Evolutionary conservation across 2,329 filamentous ascomycete species (phyloP).

Genomic region (Chaetomium globosum): DNA sequence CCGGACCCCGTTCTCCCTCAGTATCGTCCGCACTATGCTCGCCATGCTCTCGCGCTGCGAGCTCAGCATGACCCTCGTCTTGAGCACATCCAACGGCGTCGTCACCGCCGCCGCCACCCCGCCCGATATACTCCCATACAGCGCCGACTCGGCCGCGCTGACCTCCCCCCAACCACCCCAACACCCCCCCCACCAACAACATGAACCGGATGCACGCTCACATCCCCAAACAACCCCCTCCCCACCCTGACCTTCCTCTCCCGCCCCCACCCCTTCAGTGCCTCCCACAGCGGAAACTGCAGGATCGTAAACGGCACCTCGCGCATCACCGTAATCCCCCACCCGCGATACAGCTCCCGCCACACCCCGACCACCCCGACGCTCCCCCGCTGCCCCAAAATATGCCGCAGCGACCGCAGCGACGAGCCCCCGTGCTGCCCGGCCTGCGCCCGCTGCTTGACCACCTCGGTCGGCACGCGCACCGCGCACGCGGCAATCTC

Average conservation of each 20-base stretch:
- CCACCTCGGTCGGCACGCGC: conserved; percentile 90
- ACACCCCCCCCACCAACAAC: conserved; percentile 14
- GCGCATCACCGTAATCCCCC: conserved; percentile 87
- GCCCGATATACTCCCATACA: conserved; percentile 82
- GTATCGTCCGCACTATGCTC: conserved; percentile 65
- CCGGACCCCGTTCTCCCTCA: conserved; percentile 62
- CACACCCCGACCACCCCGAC: conserved; percentile 64
- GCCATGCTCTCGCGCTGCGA: conserved; percentile 64
- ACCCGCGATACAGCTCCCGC: conserved; percentile 86
- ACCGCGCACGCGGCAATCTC: conserved; percentile 92
- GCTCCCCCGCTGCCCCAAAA: conserved; percentile 57
- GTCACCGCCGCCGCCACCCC: conserved; percentile 85
- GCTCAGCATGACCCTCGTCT: conserved; percentile 94
- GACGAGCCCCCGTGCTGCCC: conserved; percentile 74
- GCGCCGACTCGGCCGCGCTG: conserved; percentile 74
- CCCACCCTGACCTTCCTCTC: conserved; percentile 42
- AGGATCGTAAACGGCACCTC: conserved; percentile 98
- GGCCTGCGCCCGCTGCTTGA: conserved; percentile 96
- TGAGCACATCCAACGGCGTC: conserved; percentile 92
- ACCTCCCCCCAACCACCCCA: conserved; percentile 50
- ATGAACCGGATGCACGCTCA: conserved; percentile 1
- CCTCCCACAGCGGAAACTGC: conserved; percentile 97
- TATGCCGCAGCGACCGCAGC: conserved; percentile 67
- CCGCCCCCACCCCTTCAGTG: conserved; percentile 73
- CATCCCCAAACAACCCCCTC: conserved; percentile 35